A percentile compares a stretch with the other conserved stretches of the same genome.
Conservation (phyloP, 1,139 yeast species). For the Hyphopichia burtonii region DNA sequence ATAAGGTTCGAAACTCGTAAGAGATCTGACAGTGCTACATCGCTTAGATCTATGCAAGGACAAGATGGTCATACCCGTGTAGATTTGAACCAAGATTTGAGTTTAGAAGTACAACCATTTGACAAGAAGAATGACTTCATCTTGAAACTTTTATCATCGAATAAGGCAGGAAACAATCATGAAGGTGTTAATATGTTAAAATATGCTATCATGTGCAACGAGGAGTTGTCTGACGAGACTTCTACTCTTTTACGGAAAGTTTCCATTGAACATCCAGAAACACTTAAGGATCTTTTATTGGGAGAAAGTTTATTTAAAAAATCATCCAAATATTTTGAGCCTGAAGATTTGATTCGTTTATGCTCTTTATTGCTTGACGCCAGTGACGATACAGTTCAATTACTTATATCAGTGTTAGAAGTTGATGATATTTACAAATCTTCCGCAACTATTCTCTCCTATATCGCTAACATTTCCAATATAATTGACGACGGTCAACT, state of each 20-base stretch:
- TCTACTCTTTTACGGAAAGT: constrained; percentile 21
- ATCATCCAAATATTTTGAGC: constrained; percentile 22
- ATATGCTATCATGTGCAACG: constrained; percentile 40
- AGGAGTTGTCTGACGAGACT: constrained; percentile 28
- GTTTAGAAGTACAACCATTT: constrained; percentile 8
- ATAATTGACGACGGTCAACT: constrained; percentile 29
- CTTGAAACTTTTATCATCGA: constrained; percentile 33
- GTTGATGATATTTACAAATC: constrained; percentile 30
- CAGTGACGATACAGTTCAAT: constrained; percentile 21
- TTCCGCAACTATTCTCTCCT: constrained; percentile 24
- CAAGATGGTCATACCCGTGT: background rate
- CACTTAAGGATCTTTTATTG: constrained; percentile 28
- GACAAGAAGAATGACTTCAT: constrained; percentile 36
- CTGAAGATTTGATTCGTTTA: constrained; percentile 37
- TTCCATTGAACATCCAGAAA: constrained; percentile 28
- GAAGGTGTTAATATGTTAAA: constrained; percentile 41
- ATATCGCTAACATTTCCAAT: constrained; percentile 31
- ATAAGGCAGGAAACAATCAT: constrained; percentile 21
- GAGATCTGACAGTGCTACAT: background rate
- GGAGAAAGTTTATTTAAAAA: constrained; percentile 26
- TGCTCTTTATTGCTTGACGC: constrained; percentile 28
- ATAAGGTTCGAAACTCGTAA: background rate
- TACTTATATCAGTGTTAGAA: constrained; percentile 23
- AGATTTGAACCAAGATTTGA: background rate
- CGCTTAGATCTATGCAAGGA: background rate